Conservation (phyloP, 2,329 filamentous ascomycete species). For the Venturia aucupariae region DNA sequence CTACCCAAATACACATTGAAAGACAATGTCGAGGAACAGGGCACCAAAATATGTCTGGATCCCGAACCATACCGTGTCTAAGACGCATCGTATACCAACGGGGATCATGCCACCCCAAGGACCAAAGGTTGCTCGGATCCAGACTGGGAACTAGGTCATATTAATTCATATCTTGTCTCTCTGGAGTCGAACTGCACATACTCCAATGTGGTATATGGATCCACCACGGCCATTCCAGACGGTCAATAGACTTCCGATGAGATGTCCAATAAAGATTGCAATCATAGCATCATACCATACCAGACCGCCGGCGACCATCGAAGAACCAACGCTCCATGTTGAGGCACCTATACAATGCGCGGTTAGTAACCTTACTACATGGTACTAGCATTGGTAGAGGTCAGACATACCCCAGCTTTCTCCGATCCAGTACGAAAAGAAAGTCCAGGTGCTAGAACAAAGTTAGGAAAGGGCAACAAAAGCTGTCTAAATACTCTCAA, state of each 20-base stretch:
- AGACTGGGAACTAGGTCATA: too few species aligned
- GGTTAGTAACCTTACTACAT: background rate
- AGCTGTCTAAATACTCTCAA: background rate
- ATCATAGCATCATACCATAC: background rate
- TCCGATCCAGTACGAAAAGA: constrained; percentile 3
- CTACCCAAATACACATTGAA: too few species aligned
- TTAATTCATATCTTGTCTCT: too few species aligned
- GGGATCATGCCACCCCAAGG: too few species aligned
- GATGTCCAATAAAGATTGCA: background rate
- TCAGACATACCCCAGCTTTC: background rate
- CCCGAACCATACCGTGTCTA: too few species aligned
- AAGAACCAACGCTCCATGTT: constrained; percentile 1
- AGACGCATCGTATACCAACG: too few species aligned
- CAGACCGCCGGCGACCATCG: background rate
- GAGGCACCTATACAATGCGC: background rate
- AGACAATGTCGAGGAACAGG: too few species aligned
- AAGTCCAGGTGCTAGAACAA: background rate
- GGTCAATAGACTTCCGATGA: background rate
- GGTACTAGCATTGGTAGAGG: background rate
- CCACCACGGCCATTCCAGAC: background rate
- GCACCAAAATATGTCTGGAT: too few species aligned
- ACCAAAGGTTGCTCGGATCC: too few species aligned
- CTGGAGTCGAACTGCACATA: background rate
- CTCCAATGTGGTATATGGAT: background rate
- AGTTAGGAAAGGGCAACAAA: background rate